Conservation (phyloP, 78 protist species). For the Goniomonas avonlea region DNA sequence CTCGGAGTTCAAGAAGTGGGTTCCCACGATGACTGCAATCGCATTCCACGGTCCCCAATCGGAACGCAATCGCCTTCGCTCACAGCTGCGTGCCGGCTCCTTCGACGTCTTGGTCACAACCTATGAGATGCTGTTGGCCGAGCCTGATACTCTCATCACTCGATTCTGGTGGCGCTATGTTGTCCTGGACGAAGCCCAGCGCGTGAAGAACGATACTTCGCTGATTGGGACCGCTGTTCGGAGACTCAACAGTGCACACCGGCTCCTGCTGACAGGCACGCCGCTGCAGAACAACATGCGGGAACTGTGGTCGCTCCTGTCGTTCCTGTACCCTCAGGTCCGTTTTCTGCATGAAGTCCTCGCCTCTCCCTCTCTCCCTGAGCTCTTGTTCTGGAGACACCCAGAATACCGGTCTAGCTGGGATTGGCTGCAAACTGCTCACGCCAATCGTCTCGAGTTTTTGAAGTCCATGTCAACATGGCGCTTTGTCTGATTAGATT, state of each 20-base stretch:
- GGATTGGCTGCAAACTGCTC: too few relatives aligned
- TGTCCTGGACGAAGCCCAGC: constrained; percentile 42
- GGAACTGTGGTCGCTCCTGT: constrained; percentile 71
- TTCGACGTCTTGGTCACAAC: constrained; percentile 86
- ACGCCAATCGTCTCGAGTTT: too few relatives aligned
- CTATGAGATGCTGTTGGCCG: constrained; percentile 64
- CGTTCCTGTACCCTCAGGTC: too few relatives aligned
- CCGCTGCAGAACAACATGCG: constrained; percentile 67
- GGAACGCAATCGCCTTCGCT: constrained; percentile 51
- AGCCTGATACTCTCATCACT: too few relatives aligned
- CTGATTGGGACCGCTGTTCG: background rate
- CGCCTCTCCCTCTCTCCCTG: too few relatives aligned
- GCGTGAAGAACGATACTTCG: constrained; percentile 20
- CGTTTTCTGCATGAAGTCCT: too few relatives aligned
- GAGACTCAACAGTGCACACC: background rate
- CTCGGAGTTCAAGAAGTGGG: constrained; percentile 32
- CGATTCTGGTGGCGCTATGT: constrained; percentile 15
- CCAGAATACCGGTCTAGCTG: too few relatives aligned
- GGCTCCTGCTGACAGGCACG: constrained; percentile 70
- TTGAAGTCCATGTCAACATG: too few relatives aligned
- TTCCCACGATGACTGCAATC: constrained; percentile 16
- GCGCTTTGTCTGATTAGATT: too few relatives aligned
- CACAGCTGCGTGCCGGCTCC: constrained; percentile 37
- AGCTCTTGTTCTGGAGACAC: too few relatives aligned
- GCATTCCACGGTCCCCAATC: constrained; percentile 72